phyloP scores from a whole-genome alignment of 306 rosid species.

The Corylus avellana region DNA sequence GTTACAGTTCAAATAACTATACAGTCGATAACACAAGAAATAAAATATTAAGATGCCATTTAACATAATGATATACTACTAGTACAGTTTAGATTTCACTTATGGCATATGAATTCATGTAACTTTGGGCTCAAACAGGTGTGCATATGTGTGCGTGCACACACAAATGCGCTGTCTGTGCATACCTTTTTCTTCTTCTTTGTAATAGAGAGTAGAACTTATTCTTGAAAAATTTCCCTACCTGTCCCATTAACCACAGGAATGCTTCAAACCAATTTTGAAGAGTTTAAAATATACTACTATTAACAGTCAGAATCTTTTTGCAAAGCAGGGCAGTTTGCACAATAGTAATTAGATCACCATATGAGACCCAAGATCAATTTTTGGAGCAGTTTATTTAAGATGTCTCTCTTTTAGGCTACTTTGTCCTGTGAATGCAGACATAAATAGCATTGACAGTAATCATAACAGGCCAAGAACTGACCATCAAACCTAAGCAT shows the following conservation, averaged over 20 bases:
- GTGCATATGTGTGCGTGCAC: not conserved
- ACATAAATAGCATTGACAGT: not conserved
- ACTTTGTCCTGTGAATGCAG: not conserved
- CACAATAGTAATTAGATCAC: not conserved
- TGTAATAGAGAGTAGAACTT: not conserved
- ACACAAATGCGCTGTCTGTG: no score
- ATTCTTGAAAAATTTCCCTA: not conserved
- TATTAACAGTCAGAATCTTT: not conserved
- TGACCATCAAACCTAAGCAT: not conserved
- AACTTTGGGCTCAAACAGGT: not conserved
- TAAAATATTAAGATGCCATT: not conserved
- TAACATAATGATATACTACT: not conserved
- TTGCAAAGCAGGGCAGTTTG: not conserved
- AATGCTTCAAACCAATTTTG: not conserved
- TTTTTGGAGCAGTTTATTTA: not conserved
- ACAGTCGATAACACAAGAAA: not conserved
- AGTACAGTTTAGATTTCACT: not conserved
- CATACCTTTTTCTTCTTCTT: no score
- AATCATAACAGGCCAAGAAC: not conserved
- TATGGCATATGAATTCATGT: not conserved
- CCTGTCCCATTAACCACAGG: not conserved
- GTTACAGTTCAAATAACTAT: not conserved
- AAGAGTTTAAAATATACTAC: not conserved
- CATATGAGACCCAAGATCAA: not conserved
- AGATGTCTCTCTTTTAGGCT: not conserved